Evolutionary conservation across 768 basidiomycete species (phyloP), one percentile per base, ranked within the genome.

Genomic region (Russula ochroleuca): DNA sequence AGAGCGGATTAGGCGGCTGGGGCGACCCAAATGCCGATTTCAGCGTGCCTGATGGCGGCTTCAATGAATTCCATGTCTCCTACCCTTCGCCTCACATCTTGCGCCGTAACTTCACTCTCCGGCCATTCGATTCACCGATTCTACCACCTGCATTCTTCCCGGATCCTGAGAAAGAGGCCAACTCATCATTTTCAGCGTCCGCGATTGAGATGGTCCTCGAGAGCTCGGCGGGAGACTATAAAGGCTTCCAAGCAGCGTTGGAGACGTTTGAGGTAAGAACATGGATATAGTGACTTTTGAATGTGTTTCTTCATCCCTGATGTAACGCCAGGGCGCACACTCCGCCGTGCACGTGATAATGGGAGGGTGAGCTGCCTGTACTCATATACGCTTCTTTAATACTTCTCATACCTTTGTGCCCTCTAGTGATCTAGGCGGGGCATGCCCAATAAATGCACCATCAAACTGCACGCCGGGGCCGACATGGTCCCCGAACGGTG

Each of bases 21-120:
- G 72, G 72, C 13, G 53, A 67, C 47, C 69, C 69, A 5, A 47
- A 59, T 6, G 55, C 65, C 14, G 69, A 73, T 55, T 58, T 65
- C 60, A 65, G 61, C 37, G 70, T 73, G 5, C 61, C 67, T 13
- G 68, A 70, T 54, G 75, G 75, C 48, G 75, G 67, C 11, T 73
- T 75, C 65, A 68, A 65, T n/a, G 56, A 63, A 35, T 61, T 73
- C 54, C 62, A 66, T 23, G 59, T 74, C 15, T 69, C 75, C 8
- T 77, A 77, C 54, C 76, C 76, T n/a, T 65, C 65, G 21, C 70
- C 72, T 40, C 75, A 77, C 65, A 68, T 56, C 31, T 25, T 76
- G 33, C 73, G 76, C 31, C 70, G 76, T 13, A 74, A 73, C 52
- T 77, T 70, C 69, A 73, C 72, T 0, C 71, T 74, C 10, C 72